Evolutionary conservation across 345 rosid species (phyloP), one percentile per base, ranked within the genome.

Genomic region (Dimocarpus longan): DNA sequence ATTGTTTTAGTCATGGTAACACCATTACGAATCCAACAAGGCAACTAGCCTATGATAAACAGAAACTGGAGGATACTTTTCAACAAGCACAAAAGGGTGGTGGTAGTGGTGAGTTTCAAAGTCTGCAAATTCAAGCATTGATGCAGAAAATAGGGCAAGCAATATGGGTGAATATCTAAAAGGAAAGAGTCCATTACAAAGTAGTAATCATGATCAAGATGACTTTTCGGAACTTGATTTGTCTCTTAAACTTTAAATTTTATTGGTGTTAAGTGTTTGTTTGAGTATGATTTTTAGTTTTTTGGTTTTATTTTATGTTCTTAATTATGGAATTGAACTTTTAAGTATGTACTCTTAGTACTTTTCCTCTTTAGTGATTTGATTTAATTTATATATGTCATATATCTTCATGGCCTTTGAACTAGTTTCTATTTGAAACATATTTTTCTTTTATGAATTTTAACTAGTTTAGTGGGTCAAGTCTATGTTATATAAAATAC

Each of bases 71-170:
- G 19, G 21, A 40, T 32, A 22, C 22, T 6, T 6, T 73, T n/a
- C 82, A 82, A 42, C 82, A 82, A 48, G 15, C 80, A 43, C 70
- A 39, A 10, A 79, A 73, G 28, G 10, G 26, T 54, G 19, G 48
- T 16, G 62, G 32, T 10, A 9, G 65, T 37, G 16, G 44, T 13
- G 64, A 19, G n/a, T 46, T 19, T 32, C 64, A 11, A 21, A 44
- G 16, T 42, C 15, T 15, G 37, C 19, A 26, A n/a, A 13, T 19
- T 54, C 64, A 26, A 44, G 43, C 70, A 62, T 64, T 19, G n/a
- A 60, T 48, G 43, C 59, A 8, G 57, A 52, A 22, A 64, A 24
- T 26, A 63, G 26, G 59, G 57, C 60, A 44, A 43, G 32, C 67
- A 67, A 24, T 24, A 8, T 39, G 21, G 71, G 46, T 65, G 56